phyloP scores from a whole-genome alignment of 129 eudicot genomes.

The Smallanthus sonchifolius region DNA sequence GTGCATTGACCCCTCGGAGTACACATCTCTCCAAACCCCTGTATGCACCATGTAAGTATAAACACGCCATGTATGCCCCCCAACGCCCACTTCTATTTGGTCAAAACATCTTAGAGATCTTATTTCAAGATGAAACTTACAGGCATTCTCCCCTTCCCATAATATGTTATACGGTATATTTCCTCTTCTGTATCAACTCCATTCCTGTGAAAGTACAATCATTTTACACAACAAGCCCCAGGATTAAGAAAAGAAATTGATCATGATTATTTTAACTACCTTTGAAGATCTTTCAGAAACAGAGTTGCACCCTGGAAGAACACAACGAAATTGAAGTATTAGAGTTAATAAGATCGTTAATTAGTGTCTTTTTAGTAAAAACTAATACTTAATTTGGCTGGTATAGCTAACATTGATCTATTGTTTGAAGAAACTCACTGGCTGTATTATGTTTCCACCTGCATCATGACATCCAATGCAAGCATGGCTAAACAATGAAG shows the following conservation, averaged over 20 bases:
- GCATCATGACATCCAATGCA: slow-evolving; percentile 99
- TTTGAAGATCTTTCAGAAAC: slow-evolving; percentile 72
- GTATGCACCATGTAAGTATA: slow-evolving; percentile 7
- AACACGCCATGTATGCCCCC: slow-evolving; percentile 2
- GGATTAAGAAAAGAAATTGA: background rate
- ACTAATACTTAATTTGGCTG: background rate
- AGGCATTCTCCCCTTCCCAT: slow-evolving; percentile 97
- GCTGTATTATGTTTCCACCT: slow-evolving; percentile 95
- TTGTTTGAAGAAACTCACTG: slow-evolving; percentile 45
- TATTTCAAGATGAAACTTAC: slow-evolving; percentile 37
- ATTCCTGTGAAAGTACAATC: slow-evolving; percentile 39
- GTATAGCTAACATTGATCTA: background rate
- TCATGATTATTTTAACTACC: slow-evolving; percentile 35
- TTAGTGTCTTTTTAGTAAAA: background rate
- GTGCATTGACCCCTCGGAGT: slow-evolving; percentile 98
- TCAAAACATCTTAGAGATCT: background rate
- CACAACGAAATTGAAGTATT: background rate
- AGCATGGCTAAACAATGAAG: slow-evolving; percentile 57
- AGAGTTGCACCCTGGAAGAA: slow-evolving; percentile 80
- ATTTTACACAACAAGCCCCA: background rate
- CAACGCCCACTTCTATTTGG: background rate
- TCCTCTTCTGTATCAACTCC: slow-evolving; percentile 85
- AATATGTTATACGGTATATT: slow-evolving; percentile 69
- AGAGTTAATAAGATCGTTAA: background rate
- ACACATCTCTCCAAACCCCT: slow-evolving; percentile 96